These are phyloP conservation scores for Anisodus tanguticus DNA, from an alignment of 257 asterid genomes.

Conservation along the genomic window DNA sequence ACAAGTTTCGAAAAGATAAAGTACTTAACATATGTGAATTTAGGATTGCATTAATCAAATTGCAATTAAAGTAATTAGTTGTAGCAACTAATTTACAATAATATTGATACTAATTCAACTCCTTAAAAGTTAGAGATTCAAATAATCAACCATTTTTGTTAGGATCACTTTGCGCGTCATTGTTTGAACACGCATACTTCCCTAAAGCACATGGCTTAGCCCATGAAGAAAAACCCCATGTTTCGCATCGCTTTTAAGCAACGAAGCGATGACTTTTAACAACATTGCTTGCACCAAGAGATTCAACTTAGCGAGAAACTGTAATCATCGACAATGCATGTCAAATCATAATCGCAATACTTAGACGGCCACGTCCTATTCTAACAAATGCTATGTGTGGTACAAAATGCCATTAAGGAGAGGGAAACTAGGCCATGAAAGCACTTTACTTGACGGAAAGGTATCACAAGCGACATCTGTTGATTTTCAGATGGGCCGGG, in stretches of 20 bases:
- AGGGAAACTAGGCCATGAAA: constrained; percentile 5
- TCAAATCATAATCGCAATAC: not conserved
- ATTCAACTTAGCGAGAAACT: constrained; percentile 11
- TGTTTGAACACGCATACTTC: not conserved
- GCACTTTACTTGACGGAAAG: not conserved
- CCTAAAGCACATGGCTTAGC: not conserved
- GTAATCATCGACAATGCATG: not conserved
- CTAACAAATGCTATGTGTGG: not conserved
- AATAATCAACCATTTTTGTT: not conserved
- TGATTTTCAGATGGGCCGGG: not conserved
- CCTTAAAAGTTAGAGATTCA: not conserved
- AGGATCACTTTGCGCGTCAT: not conserved
- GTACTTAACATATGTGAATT: not conserved
- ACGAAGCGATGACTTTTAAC: not conserved
- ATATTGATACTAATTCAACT: not conserved
- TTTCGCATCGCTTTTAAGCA: not conserved
- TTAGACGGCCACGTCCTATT: not conserved
- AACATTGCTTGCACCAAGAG: not conserved
- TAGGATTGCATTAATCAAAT: constrained; percentile 4
- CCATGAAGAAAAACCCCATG: not conserved
- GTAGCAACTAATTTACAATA: not conserved
- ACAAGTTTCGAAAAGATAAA: not conserved
- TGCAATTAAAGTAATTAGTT: not conserved
- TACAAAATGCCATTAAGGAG: not conserved
- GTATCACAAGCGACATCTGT: not conserved